Evolutionary conservation across 208 protist genomes (phyloP).

Genomic region (Crithidia expoeki): DNA sequence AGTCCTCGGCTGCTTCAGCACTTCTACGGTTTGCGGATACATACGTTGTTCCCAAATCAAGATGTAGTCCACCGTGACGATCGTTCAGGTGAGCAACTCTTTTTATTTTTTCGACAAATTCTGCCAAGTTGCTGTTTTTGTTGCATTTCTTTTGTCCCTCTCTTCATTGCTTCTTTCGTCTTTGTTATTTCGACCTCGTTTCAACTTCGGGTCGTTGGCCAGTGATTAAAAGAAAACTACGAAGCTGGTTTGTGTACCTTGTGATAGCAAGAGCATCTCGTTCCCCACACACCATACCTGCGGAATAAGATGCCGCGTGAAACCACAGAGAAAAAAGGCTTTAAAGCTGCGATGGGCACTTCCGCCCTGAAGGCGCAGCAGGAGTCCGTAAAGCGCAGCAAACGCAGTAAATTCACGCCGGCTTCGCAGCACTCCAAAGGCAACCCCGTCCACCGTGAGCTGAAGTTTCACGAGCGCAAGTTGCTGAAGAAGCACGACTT

Average conservation of each 20-base stretch:
- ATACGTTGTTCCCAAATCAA: too few species aligned
- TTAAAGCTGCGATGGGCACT: conserved; percentile 55
- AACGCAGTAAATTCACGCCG: conserved; percentile 83
- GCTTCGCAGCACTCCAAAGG: conserved; percentile 75
- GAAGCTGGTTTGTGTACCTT: too few species aligned
- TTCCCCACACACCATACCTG: neutral
- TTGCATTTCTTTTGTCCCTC: too few species aligned
- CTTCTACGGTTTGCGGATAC: too few species aligned
- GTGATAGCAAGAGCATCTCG: too few species aligned
- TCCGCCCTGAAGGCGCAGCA: conserved; percentile 57
- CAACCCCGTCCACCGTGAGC: conserved; percentile 82
- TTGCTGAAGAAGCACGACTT: conserved; percentile 93
- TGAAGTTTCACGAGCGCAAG: conserved; percentile 92
- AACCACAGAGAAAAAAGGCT: conserved; percentile 56
- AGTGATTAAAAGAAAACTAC: too few species aligned
- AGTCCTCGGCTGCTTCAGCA: too few species aligned
- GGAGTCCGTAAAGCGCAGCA: conserved; percentile 69
- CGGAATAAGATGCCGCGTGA: conserved; percentile 54
- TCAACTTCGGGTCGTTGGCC: too few species aligned
- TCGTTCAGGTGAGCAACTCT: too few species aligned
- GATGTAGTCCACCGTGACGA: too few species aligned
- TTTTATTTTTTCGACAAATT: too few species aligned
- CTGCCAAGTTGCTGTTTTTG: too few species aligned
- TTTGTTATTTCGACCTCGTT: neutral
- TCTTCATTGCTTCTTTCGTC: neutral